Conservation (phyloP, 306 rosid genomes). For the Fragaria iinumae region DNA sequence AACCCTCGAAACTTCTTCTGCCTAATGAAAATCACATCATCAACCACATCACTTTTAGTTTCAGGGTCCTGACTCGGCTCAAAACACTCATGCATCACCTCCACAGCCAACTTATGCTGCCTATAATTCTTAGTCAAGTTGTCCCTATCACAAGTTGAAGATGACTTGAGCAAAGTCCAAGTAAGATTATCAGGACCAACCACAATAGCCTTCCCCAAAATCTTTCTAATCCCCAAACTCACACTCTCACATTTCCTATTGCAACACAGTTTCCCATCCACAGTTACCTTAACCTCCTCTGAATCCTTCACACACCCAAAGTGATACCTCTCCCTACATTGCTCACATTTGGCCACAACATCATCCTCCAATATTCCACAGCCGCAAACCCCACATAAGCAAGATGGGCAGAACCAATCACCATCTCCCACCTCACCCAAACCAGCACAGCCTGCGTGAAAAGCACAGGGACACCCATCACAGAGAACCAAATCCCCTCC, state of each 20-base stretch:
- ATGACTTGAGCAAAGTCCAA: constrained; percentile 49
- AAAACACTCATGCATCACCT: constrained; percentile 55
- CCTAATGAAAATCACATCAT: constrained; percentile 44
- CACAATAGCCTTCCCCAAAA: constrained; percentile 42
- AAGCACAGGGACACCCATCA: constrained; percentile 60
- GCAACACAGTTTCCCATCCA: constrained; percentile 41
- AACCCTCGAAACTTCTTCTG: constrained; percentile 52
- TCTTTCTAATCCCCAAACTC: constrained; percentile 28
- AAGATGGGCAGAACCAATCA: constrained; percentile 68
- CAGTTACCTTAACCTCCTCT: not conserved
- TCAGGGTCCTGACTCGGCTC: constrained; percentile 34
- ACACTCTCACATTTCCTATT: constrained; percentile 39
- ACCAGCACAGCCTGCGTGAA: constrained; percentile 45
- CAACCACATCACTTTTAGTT: constrained; percentile 31
- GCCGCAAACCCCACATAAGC: constrained; percentile 52
- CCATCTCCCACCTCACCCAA: constrained; percentile 35
- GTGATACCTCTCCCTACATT: constrained; percentile 54
- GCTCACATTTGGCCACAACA: constrained; percentile 6
- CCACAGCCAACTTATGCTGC: constrained; percentile 45
- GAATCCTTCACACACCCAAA: constrained; percentile 34
- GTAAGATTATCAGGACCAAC: constrained; percentile 40
- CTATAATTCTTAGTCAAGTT: constrained; percentile 13
- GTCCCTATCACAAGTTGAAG: constrained; percentile 9
- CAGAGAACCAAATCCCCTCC: constrained; percentile 61
- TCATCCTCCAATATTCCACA: constrained; percentile 11